Evolutionary conservation across 1,139 yeast genomes (phyloP), one percentile per base, ranked within the genome.

Genomic region (Saccharomyces hybrid): DNA sequence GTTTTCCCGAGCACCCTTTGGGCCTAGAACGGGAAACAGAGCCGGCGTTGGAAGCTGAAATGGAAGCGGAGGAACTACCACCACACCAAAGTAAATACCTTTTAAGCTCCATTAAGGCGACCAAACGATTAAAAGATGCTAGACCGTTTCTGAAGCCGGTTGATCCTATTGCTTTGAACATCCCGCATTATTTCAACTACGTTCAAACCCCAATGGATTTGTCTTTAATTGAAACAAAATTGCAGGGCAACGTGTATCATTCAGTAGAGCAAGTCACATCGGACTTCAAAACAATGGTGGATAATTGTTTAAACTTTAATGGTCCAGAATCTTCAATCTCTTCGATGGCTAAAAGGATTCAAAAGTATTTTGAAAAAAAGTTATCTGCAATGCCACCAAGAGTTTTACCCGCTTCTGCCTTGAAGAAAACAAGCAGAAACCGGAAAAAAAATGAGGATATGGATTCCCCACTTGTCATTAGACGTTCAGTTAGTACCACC

Each of bases 181-280:
- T 93, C 56, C 99, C 99, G 4, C 82, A 87, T 57, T 93, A 93
- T 70, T 88, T 85, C 70, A 89, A 88, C 64, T 83, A 82, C 64
- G 83, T 93, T 63, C 79, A 81, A 58, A 77, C 86, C 61, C 99
- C 99, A 47, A 93, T 93, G 97, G 97, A 91, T 71, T 76, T 93
- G 51, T 80, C 90, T 5, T 89, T 97, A 2, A 88, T 93, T 62
- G 99, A 93, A 70, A 81, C 80, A 63, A 93, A 91, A 69, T 73
- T 91, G 49, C 76, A 69, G 51, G 81, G 72, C 9, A 81, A 82
- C 65, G 91, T 90, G 3, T 93, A 91, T 70, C 84, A 78, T 57
- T 77, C 80, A 5, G 83, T 90, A 9, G 77, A 79, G 56, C 84
- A 84, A 59, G 81, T 91, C 52, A 79, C 78, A 31, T 85, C 79